phyloP scores from a whole-genome alignment of 768 basidiomycete species.

The Russula earlei region DNA sequence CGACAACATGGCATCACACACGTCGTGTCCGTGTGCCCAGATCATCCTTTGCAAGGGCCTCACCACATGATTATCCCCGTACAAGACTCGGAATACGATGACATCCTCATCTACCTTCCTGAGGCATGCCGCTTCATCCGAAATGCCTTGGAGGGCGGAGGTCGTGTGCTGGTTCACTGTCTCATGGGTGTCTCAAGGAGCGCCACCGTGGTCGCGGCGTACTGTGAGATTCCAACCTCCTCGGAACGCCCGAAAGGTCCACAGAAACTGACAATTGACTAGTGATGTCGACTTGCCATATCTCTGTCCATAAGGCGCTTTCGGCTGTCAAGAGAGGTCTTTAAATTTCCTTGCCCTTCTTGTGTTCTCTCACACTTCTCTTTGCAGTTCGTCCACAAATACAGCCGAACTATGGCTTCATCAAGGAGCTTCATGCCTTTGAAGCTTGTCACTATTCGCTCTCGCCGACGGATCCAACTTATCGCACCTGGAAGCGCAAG shows the following conservation, averaged over 20 bases:
- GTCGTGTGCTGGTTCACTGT: constrained; percentile 62
- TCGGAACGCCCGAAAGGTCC: not conserved
- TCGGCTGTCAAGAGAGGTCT: constrained; percentile 31
- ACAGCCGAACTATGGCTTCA: constrained; percentile 40
- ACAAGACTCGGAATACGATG: constrained; percentile 41
- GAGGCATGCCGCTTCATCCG: constrained; percentile 53
- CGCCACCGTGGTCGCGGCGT: constrained; percentile 65
- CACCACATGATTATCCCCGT: constrained; percentile 60
- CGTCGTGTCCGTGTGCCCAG: constrained; percentile 67
- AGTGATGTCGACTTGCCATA: constrained; percentile 18
- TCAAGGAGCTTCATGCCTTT: constrained; percentile 50
- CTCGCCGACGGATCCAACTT: constrained; percentile 33
- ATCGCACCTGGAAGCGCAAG: constrained; percentile 50
- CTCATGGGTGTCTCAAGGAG: constrained; percentile 67
- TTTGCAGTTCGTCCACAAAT: constrained; percentile 30
- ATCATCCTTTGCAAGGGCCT: constrained; percentile 48
- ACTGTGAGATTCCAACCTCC: constrained; percentile 39
- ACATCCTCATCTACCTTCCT: constrained; percentile 58
- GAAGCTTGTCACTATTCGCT: constrained; percentile 41
- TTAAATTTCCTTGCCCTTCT: constrained; percentile 5
- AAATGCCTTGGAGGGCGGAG: constrained; percentile 40
- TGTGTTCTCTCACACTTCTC: constrained; percentile 8
- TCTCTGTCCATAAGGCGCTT: constrained; percentile 12
- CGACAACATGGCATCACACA: constrained; percentile 69
- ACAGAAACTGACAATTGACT: not conserved